Conservation (phyloP, 1,284 basidiomycete genomes). For the Rhodofomes roseus region DNA sequence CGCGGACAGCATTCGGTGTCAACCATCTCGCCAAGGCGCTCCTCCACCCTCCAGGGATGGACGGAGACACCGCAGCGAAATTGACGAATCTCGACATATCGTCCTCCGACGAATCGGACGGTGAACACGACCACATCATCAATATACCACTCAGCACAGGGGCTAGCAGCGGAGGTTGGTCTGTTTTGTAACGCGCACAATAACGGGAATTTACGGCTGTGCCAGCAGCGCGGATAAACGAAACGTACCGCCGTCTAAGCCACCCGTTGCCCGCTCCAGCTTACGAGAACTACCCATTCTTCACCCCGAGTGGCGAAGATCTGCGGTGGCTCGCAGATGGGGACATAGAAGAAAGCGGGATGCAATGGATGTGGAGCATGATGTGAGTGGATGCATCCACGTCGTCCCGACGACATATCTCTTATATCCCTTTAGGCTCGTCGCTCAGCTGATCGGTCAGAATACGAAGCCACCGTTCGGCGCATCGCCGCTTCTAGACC, state of each 20-base stretch:
- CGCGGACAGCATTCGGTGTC: conserved; percentile 49
- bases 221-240: conserved; percentile 18
- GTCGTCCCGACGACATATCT: conserved; percentile 1
- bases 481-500: conserved; percentile 39
- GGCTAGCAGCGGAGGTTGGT: neutral
- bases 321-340: conserved; percentile 56
- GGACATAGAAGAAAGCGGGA: conserved; percentile 54
- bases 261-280: conserved; percentile 52
- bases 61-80: conserved; percentile 19
- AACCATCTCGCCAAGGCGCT: conserved; percentile 65
- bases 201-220: neutral
- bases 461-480: conserved; percentile 37
- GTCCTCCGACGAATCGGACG: conserved; percentile 15
- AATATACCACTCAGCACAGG: neutral
- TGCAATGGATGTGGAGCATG: conserved; percentile 69
- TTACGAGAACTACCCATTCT: conserved; percentile 66
- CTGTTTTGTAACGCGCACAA: neutral
- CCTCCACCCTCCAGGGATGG: conserved; percentile 65
- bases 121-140: conserved; percentile 3
- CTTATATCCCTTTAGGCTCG: conserved; percentile 43
- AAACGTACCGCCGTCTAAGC: conserved; percentile 36
- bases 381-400: conserved; percentile 42
- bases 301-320: conserved; percentile 65
- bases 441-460: conserved; percentile 55
- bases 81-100: conserved; percentile 7